Conservation (phyloP, 2,329 filamentous ascomycete genomes). For the Fusarium armeniacum region DNA sequence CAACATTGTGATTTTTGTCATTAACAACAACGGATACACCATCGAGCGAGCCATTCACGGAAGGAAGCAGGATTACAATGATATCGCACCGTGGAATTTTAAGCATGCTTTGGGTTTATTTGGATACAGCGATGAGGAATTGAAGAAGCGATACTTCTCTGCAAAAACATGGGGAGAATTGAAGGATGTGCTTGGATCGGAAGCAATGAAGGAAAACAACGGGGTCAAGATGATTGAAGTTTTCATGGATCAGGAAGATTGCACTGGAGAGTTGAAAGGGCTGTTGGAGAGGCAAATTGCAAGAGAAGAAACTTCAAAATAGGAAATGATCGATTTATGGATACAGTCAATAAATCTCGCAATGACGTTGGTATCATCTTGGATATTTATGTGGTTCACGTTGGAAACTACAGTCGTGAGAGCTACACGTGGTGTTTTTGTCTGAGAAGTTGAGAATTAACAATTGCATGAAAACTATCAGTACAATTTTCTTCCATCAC, state of each 20-base stretch:
- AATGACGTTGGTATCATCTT: too few species aligned
- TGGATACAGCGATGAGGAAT: slow-evolving; percentile 1
- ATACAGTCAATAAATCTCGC: too few species aligned
- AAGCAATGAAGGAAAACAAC: not conserved
- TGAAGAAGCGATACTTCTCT: slow-evolving; percentile 2
- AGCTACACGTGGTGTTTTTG: not conserved
- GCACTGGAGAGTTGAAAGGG: slow-evolving; percentile 12
- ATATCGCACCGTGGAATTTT: slow-evolving; percentile 23
- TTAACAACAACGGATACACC: slow-evolving; percentile 28
- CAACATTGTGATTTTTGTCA: slow-evolving; percentile 21
- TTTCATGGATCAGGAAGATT: slow-evolving; percentile 27
- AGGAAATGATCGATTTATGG: not conserved
- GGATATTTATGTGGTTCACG: too few species aligned
- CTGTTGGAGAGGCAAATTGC: slow-evolving; percentile 3
- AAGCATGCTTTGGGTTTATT: slow-evolving; percentile 20
- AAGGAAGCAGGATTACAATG: slow-evolving; percentile 17
- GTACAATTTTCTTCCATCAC: not conserved
- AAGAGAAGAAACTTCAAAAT: not conserved
- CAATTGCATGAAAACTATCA: not conserved
- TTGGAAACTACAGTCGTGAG: not conserved
- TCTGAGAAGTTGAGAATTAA: too few species aligned
- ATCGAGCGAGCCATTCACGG: slow-evolving; percentile 30
- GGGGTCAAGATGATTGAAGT: slow-evolving; percentile 22
- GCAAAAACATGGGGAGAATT: slow-evolving; percentile 10
- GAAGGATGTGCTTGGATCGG: slow-evolving; percentile 10